These are phyloP conservation scores for Termitomyces sp. DNA, from an alignment of 768 basidiomycete genomes.

Conservation along the genomic window DNA sequence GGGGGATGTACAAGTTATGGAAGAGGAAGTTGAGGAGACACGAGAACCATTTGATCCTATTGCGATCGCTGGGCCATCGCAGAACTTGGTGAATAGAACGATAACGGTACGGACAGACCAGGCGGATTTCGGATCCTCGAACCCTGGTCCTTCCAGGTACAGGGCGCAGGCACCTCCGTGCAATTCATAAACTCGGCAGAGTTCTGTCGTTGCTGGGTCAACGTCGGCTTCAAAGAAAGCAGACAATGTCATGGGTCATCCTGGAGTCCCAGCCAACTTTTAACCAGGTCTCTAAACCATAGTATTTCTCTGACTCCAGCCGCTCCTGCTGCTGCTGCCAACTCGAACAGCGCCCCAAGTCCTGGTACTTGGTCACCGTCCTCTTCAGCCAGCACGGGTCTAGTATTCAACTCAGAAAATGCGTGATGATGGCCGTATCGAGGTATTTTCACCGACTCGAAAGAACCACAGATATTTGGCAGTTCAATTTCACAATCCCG, in stretches of 20 bases:
- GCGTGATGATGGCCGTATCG: slow-evolving; percentile 1
- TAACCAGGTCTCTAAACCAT: background rate
- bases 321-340: slow-evolving; percentile 30
- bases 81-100: slow-evolving; percentile 39
- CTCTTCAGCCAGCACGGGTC: slow-evolving; percentile 28
- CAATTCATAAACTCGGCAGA: slow-evolving; percentile 59
- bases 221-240: slow-evolving; percentile 34
- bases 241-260: slow-evolving; percentile 33
- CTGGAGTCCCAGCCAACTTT: slow-evolving; percentile 27
- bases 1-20: slow-evolving; percentile 24
- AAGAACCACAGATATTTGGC: slow-evolving; percentile 24
- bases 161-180: background rate
- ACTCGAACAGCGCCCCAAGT: slow-evolving; percentile 36
- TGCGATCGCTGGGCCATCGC: slow-evolving; percentile 31
- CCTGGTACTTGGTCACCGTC: slow-evolving; percentile 31
- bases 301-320: slow-evolving; percentile 34
- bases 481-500: slow-evolving; percentile 35
- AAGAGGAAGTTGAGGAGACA: slow-evolving; percentile 29
- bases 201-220: slow-evolving; percentile 35
- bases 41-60: slow-evolving; percentile 36
- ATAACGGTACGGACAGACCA: slow-evolving; percentile 55
- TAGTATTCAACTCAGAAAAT: slow-evolving; percentile 31
- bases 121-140: slow-evolving; percentile 48
- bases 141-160: slow-evolving; percentile 20
- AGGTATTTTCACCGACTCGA: background rate